These are phyloP conservation scores for Cutaneotrichosporon sp. DNA, from an alignment of 1,284 basidiomycete genomes.

Conservation along the genomic window DNA sequence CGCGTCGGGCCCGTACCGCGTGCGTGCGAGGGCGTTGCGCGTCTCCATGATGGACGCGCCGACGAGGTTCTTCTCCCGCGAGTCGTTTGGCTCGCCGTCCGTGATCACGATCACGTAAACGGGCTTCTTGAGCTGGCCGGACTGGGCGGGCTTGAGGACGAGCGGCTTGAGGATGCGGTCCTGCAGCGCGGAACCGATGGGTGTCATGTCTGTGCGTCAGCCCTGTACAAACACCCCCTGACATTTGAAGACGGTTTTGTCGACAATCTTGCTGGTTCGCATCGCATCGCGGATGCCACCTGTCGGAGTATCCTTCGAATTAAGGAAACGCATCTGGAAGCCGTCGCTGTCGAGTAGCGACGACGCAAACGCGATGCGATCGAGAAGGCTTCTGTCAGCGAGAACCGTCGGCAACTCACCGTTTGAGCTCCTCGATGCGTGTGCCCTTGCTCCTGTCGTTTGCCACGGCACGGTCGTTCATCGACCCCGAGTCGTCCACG, in stretches of 20 bases:
- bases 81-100: conserved; percentile 38
- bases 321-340: conserved; percentile 50
- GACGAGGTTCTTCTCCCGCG: conserved; percentile 11
- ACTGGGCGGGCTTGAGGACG: conserved; percentile 4
- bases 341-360: conserved; percentile 51
- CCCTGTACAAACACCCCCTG: conserved; percentile 1
- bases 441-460: conserved; percentile 23
- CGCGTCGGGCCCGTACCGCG: conserved; percentile 22
- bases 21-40: conserved; percentile 26
- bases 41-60: conserved; percentile 31
- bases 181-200: conserved; percentile 13
- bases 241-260: conserved; percentile 25
- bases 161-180: conserved; percentile 9
- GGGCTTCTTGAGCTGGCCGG: conserved; percentile 5
- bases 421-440: conserved; percentile 41
- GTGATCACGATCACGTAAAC: conserved; percentile 44
- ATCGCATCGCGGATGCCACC: conserved; percentile 38
- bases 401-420: neutral
- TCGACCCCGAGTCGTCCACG: conserved; percentile 48
- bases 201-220: conserved; percentile 25
- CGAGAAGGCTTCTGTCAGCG: neutral
- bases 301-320: conserved; percentile 24
- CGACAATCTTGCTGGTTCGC: conserved; percentile 30
- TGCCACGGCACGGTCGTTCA: conserved; percentile 43
- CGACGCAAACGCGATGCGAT: conserved; percentile 44